Evolutionary conservation across 129 eudicot genomes (phyloP), one percentile per base, ranked within the genome.

Genomic region (Centella asiatica): DNA sequence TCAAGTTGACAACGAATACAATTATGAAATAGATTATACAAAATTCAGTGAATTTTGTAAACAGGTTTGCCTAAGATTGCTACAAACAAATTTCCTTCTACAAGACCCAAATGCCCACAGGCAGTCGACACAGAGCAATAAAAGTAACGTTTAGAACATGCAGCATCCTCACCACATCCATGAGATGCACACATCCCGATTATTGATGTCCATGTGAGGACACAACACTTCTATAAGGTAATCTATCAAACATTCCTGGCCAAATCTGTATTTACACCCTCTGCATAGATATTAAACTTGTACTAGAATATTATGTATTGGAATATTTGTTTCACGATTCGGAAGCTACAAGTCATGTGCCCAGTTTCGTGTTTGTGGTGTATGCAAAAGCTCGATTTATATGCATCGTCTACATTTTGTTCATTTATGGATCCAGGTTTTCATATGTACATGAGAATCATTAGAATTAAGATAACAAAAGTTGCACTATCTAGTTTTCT

Each of bases 61-160:
- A 62, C 40, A 46, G 8, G 57, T 13, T 48, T 46, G n/a, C 32
- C 68, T 18, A 49, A 4, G 28, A 2, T 29, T 26, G 13, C 31
- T 61, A 40, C 65, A 36, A 33, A 18, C 20, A 29, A 34, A 37
- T 31, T 83, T 62, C 73, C 72, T 42, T 81, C 74, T 27, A 81
- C 77, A 29, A 81, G 66, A 19, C 83, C 83, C 9, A 77, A 68
- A 68, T 76, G 83, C 54, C 82, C 65, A 59, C 86, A 77, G 57
- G 86, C 86, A 55, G 79, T 76, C 64, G 77, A 64, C 1, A 81
- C 71, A 23, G n/a, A n/a, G 80, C 79, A 19, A 69, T 73, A 46
- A 69, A 81, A n/a, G 80, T 81, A 26, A 53, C 51, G 50, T 77
- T 81, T 14, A 83, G 83, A n/a, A n/a, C n/a, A n/a, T n/a, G n/a